These are phyloP conservation scores for Flaveria robusta DNA, from an alignment of 129 eudicot species.

Conservation along the genomic window DNA sequence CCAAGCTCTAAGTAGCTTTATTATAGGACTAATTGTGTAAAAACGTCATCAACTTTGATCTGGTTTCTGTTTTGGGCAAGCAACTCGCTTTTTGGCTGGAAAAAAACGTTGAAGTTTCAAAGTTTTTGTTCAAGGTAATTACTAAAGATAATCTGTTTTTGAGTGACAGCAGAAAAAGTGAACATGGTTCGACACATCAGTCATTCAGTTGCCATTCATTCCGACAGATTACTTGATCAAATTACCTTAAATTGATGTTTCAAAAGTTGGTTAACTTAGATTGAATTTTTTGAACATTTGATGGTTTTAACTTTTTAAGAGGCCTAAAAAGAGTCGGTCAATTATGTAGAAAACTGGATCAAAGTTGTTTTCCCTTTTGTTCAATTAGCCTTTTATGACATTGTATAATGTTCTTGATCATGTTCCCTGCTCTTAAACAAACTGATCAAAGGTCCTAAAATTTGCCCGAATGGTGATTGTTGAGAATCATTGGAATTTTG, in stretches of 20 bases:
- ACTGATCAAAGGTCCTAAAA: not conserved
- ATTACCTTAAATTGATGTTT: too few relatives aligned
- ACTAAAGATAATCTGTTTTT: not conserved
- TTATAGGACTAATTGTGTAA: not conserved
- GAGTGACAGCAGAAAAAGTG: not conserved
- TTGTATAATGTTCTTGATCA: not conserved
- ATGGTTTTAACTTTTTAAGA: not conserved
- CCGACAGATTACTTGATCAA: too few relatives aligned
- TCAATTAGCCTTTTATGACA: too few relatives aligned
- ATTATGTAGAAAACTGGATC: too few relatives aligned
- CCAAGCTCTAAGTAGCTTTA: not conserved
- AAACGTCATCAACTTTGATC: not conserved
- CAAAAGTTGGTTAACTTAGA: not conserved
- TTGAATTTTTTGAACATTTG: not conserved
- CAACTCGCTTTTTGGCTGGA: not conserved
- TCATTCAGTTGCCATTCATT: too few relatives aligned
- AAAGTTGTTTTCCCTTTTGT: too few relatives aligned
- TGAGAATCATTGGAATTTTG: slow-evolving; percentile 17
- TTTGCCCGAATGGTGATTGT: not conserved
- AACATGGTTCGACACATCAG: not conserved
- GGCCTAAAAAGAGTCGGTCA: too few relatives aligned
- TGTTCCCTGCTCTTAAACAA: not conserved
- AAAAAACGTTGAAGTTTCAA: not conserved
- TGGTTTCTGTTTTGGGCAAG: not conserved
- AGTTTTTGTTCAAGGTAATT: not conserved